Conservation (phyloP, 768 basidiomycete species). For the Glaciozyma martinii region DNA sequence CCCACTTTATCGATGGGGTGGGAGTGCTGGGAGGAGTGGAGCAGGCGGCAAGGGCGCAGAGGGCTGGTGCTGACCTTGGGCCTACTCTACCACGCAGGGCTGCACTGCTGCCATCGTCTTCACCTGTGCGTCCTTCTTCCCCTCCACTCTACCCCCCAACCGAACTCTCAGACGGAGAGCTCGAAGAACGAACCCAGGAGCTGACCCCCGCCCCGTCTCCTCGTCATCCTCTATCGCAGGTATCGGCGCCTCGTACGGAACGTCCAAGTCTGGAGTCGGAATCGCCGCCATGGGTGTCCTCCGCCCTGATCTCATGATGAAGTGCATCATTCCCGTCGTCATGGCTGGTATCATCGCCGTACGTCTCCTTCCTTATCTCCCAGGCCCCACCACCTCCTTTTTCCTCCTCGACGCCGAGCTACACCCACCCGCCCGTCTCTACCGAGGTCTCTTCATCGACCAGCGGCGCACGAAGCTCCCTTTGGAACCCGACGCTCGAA, state of each 20-base stretch:
- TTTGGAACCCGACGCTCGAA: background rate
- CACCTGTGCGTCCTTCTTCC: slow-evolving; percentile 61
- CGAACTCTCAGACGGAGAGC: background rate
- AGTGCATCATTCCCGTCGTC: slow-evolving; percentile 91
- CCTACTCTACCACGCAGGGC: slow-evolving; percentile 49
- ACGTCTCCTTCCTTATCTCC: background rate
- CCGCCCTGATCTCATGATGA: slow-evolving; percentile 93
- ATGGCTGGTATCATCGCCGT: slow-evolving; percentile 99
- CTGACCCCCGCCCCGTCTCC: background rate
- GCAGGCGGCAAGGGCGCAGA: background rate
- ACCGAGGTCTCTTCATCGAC: background rate
- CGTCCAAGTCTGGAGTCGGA: slow-evolving; percentile 90
- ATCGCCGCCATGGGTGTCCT: slow-evolving; percentile 97
- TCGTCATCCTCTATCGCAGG: slow-evolving; percentile 14
- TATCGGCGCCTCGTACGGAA: slow-evolving; percentile 56
- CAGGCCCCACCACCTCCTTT: background rate
- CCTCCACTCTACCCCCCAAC: background rate
- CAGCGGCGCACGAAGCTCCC: background rate
- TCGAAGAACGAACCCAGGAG: background rate
- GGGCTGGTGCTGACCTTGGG: background rate
- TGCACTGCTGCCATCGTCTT: slow-evolving; percentile 96
- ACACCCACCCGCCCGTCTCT: no score
- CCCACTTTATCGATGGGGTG: background rate
- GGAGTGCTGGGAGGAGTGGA: background rate
- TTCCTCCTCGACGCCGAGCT: background rate